phyloP scores from a whole-genome alignment of 2,329 filamentous ascomycete species.

The Myriosclerotinia curreyana region DNA sequence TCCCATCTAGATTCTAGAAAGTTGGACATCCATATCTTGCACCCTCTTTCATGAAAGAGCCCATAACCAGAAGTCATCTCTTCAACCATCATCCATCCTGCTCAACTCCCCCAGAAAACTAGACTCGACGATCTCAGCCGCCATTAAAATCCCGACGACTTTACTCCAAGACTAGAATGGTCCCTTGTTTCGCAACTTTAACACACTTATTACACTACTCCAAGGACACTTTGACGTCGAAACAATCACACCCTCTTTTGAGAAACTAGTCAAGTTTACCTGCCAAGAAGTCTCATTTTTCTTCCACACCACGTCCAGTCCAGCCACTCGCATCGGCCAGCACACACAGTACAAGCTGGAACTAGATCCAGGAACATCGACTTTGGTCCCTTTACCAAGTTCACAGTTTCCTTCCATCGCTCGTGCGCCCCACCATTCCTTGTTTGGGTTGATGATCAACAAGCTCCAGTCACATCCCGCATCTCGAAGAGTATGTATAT shows the following conservation, averaged over 20 bases:
- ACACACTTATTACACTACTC: slow-evolving; percentile 28
- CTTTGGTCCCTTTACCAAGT: slow-evolving; percentile 19
- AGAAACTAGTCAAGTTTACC: slow-evolving; percentile 29
- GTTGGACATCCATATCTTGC: slow-evolving; percentile 8
- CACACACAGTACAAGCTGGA: slow-evolving; percentile 24
- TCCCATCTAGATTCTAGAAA: not conserved
- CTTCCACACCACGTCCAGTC: slow-evolving; percentile 23
- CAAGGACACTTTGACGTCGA: slow-evolving; percentile 36
- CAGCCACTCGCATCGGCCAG: slow-evolving; percentile 34
- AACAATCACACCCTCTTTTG: slow-evolving; percentile 33
- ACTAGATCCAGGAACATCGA: slow-evolving; percentile 26
- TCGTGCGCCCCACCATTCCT: slow-evolving; percentile 34
- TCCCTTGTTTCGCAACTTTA: slow-evolving; percentile 36
- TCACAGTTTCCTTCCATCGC: slow-evolving; percentile 24
- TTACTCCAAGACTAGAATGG: slow-evolving; percentile 33
- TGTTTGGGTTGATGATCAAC: slow-evolving; percentile 27
- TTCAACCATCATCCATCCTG: slow-evolving; percentile 20
- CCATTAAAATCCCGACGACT: slow-evolving; percentile 23
- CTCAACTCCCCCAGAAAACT: slow-evolving; percentile 23
- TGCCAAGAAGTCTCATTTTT: slow-evolving; percentile 31
- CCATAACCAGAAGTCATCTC: not conserved
- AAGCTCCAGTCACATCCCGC: slow-evolving; percentile 28
- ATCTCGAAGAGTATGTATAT: slow-evolving; percentile 37
- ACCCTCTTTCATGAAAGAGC: not conserved
- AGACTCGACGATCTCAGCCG: slow-evolving; percentile 28